These are phyloP conservation scores for Pythium guiyangense DNA, from an alignment of 352 stramenopile species.

Conservation along the genomic window DNA sequence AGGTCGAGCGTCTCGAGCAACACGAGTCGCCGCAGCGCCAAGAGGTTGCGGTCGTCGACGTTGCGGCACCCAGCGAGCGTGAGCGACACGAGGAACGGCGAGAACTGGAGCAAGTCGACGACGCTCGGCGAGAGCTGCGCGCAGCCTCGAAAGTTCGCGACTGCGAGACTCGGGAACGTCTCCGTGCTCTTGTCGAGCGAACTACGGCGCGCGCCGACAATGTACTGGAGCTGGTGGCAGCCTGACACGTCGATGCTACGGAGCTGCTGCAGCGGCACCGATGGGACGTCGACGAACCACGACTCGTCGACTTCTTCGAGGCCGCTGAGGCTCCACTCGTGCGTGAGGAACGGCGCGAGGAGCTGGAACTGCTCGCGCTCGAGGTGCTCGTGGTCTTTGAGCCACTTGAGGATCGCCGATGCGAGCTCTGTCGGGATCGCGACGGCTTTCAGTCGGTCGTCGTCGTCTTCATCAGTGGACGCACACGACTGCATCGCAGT, in stretches of 20 bases:
- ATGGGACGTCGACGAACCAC: conserved; percentile 61
- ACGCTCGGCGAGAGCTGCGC: conserved; percentile 31
- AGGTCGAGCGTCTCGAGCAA: conserved; percentile 46
- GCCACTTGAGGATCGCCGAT: conserved; percentile 35
- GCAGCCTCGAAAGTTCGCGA: conserved; percentile 52
- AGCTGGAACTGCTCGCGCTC: conserved; percentile 51
- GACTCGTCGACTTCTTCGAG: conserved; percentile 45
- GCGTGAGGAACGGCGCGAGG: conserved; percentile 40
- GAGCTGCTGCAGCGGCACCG: conserved; percentile 37
- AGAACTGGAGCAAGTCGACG: conserved; percentile 53
- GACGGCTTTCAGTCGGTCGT: conserved; percentile 2
- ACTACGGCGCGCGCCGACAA: conserved; percentile 33
- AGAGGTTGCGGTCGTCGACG: conserved; percentile 51
- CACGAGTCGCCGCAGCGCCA: conserved; percentile 30
- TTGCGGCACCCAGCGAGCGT: conserved; percentile 57
- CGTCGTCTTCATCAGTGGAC: not conserved
- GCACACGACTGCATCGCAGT: conserved; percentile 6
- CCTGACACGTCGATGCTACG: conserved; percentile 53
- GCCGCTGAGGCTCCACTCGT: conserved; percentile 53
- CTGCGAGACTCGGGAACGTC: conserved; percentile 47
- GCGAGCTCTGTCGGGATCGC: conserved; percentile 42
- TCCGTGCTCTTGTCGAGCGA: conserved; percentile 25
- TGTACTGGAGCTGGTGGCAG: conserved; percentile 43
- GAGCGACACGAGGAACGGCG: conserved; percentile 43
- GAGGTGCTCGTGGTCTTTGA: conserved; percentile 50